Conservation (phyloP, 805 yeast species). For the Saccharomycopsis babjevae region DNA sequence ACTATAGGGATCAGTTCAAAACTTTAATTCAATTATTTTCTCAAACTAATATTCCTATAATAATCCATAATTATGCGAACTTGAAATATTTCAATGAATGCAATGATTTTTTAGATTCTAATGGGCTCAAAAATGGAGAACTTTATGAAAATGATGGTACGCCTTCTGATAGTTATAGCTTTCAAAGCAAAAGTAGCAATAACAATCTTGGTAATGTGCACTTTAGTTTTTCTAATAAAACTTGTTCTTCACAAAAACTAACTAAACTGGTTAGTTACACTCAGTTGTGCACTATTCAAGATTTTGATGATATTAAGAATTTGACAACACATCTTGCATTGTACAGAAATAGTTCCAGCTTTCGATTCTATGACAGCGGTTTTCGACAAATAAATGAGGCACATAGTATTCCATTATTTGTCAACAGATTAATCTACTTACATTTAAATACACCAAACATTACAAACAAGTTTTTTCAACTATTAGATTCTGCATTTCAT, state of each 20-base stretch:
- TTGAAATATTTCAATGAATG: neutral
- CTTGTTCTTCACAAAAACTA: neutral
- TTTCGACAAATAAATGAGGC: neutral
- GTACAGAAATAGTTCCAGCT: neutral
- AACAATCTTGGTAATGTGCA: neutral
- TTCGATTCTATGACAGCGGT: neutral
- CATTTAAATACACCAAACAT: constrained; percentile 5
- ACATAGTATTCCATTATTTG: neutral
- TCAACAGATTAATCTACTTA: constrained; percentile 6
- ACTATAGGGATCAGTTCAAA: constrained; percentile 21
- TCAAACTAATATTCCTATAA: neutral
- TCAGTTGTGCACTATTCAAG: neutral
- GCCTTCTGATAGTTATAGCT: neutral
- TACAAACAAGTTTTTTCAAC: constrained; percentile 7
- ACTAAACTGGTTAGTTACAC: neutral
- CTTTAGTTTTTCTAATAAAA: neutral
- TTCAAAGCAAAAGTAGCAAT: neutral
- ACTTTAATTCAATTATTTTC: constrained; percentile 5
- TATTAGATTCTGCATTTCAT: neutral
- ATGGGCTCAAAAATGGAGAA: neutral
- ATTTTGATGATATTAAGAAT: neutral
- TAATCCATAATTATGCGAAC: neutral
- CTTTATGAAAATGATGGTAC: neutral
- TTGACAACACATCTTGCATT: neutral
- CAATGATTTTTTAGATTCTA: neutral